A percentile compares a stretch with the other conserved stretches of the same genome.
These are phyloP conservation scores for Lasiodiplodia sp. DNA, from an alignment of 2,329 filamentous ascomycete genomes.

Conservation along the genomic window DNA sequence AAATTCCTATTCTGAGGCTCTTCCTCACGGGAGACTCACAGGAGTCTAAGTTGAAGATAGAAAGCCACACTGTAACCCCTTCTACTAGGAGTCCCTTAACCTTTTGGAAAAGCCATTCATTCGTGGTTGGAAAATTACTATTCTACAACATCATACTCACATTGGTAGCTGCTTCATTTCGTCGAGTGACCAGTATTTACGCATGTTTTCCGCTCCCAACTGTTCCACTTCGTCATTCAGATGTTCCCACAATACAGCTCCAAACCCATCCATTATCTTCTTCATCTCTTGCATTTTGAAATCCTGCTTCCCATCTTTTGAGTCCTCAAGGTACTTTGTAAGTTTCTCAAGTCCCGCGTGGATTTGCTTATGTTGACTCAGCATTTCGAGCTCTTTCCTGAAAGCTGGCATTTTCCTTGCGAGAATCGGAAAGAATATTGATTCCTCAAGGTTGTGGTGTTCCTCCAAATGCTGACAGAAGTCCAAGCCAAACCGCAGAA, in stretches of 20 bases:
- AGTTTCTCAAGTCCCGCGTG: slow-evolving; percentile 76
- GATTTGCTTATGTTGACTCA: slow-evolving; percentile 79
- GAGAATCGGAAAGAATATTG: slow-evolving; percentile 79
- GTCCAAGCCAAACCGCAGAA: slow-evolving; percentile 70
- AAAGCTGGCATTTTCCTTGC: slow-evolving; percentile 83
- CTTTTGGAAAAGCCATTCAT: too few relatives aligned
- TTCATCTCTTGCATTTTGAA: slow-evolving; percentile 65
- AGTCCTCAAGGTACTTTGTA: slow-evolving; percentile 70
- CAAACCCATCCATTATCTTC: slow-evolving; percentile 78
- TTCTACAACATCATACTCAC: slow-evolving; percentile 44
- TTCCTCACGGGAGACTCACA: too few relatives aligned
- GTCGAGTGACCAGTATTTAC: slow-evolving; percentile 77
- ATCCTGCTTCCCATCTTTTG: slow-evolving; percentile 68
- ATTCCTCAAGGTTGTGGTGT: slow-evolving; percentile 86
- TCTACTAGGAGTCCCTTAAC: too few relatives aligned
- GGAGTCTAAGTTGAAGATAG: too few relatives aligned
- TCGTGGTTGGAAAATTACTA: too few relatives aligned
- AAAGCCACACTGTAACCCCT: too few relatives aligned
- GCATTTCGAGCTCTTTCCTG: slow-evolving; percentile 65
- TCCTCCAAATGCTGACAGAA: slow-evolving; percentile 74
- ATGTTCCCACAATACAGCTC: slow-evolving; percentile 79
- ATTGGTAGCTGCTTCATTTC: slow-evolving; percentile 78
- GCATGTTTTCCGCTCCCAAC: slow-evolving; percentile 86
- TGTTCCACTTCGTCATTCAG: slow-evolving; percentile 83
- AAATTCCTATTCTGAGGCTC: too few relatives aligned